Evolutionary conservation across 225 moss, liverwort and hornwort genomes (phyloP), one percentile per base, ranked within the genome.

Genomic region (Polytrichum formosum): DNA sequence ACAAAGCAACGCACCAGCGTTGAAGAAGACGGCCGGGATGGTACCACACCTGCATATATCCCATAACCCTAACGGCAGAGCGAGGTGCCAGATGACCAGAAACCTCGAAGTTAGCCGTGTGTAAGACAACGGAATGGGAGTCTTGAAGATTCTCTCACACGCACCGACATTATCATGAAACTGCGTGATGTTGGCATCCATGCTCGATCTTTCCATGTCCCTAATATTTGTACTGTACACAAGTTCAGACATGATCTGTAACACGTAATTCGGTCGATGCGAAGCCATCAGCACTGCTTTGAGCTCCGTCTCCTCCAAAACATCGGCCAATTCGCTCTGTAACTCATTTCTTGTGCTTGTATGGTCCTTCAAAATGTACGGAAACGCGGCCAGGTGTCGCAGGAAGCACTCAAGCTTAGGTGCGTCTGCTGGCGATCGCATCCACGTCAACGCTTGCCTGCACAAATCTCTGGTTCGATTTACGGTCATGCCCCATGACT

Each of bases 111-210:
- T 80, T 7, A 92, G 73, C 23, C 86, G 59, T 25, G 90, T 92
- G 65, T 90, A 88, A 2, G 92, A 88, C 65, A 92, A 70, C 1
- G 90, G 90, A 37, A 90, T 82, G 26, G 90, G 90, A 23, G 92
- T 90, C 67, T 86, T 82, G 67, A 92, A 80, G 35, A 90, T 80
- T 8, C 90, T 75, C 73, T 92, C 92, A 65, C 92, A 88, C 7
- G 67, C 53, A 60, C 90, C 87, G 18, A 92, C 21, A 77, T 86
- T 92, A 21, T 92, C 90, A 60, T 83, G 79, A 65, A 88, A 82
- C 31, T 77, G 77, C 25, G 80, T 84, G 10, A 91, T 72, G 30
- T 86, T 88, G 23, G 61, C 70, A 70, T 86, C 92, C 90, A 92
- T 73, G 27, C 71, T 71, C 9, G 78, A 62, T 56, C 71, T 80